A percentile compares a stretch with the other conserved stretches of the same genome.
These are phyloP conservation scores for Aspergillus sclerotiicarbonarius DNA, from an alignment of 495 filamentous ascomycete genomes.

Conservation along the genomic window DNA sequence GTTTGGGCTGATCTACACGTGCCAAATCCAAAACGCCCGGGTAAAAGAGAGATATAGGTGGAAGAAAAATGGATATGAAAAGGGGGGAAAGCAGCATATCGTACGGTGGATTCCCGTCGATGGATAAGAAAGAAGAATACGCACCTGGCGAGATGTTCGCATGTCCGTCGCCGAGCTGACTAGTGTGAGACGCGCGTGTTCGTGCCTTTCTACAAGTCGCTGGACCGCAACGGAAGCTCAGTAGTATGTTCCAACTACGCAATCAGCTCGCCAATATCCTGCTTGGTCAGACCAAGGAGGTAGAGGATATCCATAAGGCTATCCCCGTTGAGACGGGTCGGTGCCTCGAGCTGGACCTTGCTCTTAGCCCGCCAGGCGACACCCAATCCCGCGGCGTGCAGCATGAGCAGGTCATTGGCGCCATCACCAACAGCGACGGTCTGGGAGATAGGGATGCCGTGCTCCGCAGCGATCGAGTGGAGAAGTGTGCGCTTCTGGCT, in stretches of 20 bases:
- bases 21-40: background rate
- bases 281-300: slow-evolving; percentile 71
- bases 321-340: slow-evolving; percentile 75
- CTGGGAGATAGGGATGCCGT: slow-evolving; percentile 69
- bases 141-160: background rate
- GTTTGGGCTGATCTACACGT: background rate
- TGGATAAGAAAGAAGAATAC: background rate
- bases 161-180: background rate
- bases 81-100: background rate
- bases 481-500: slow-evolving; percentile 76
- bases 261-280: slow-evolving; percentile 58
- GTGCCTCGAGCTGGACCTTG: slow-evolving; percentile 82
- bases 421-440: slow-evolving; percentile 88
- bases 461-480: slow-evolving; percentile 69
- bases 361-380: slow-evolving; percentile 95
- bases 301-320: slow-evolving; percentile 80
- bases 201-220: background rate
- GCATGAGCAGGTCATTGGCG: slow-evolving; percentile 94
- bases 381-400: slow-evolving; percentile 80
- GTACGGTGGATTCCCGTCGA: background rate
- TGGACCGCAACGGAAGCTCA: background rate
- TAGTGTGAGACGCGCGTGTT: background rate
- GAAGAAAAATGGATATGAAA: background rate
- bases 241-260: slow-evolving; percentile 11
- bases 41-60: background rate